These are phyloP conservation scores for Platanthera zijinensis DNA, from an alignment of 106 monocot species.

Conservation along the genomic window DNA sequence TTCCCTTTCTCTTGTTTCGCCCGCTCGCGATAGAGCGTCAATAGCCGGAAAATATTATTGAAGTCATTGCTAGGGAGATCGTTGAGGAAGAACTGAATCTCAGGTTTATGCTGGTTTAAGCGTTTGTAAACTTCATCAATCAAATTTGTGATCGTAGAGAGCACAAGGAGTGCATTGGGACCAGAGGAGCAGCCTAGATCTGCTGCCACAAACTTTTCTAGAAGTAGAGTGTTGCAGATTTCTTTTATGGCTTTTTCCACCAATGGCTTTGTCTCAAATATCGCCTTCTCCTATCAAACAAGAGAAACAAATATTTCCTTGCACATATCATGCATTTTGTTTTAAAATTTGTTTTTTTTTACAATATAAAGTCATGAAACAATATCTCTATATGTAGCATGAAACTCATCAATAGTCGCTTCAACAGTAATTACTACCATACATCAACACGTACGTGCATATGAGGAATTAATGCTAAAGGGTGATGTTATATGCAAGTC, in stretches of 20 bases:
- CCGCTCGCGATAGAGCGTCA: background rate
- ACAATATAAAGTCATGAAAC: too few relatives aligned
- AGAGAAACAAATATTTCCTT: too few relatives aligned
- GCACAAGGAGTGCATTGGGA: conserved; percentile 33
- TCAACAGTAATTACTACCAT: too few relatives aligned
- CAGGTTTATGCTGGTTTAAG: background rate
- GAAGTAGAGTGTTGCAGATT: background rate
- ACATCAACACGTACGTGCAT: too few relatives aligned
- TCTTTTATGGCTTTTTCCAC: conserved; percentile 18
- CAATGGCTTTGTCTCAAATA: conserved; percentile 10
- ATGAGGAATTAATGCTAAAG: too few relatives aligned
- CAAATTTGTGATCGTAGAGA: conserved; percentile 15
- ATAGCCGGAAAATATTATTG: conserved; percentile 18
- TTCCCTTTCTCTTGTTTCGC: background rate
- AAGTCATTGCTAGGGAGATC: conserved; percentile 47
- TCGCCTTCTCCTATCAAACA: too few relatives aligned
- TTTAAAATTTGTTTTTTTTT: too few relatives aligned
- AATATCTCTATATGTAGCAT: too few relatives aligned
- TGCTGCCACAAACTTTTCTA: conserved; percentile 15
- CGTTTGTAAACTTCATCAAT: background rate
- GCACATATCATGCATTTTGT: too few relatives aligned
- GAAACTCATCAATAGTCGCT: too few relatives aligned
- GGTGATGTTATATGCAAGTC: too few relatives aligned
- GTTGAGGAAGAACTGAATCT: conserved; percentile 30
- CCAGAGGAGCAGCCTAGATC: conserved; percentile 61